Evolutionary conservation across 2,329 filamentous ascomycete species (phyloP).

Genomic region (Magnaporthales sp.): DNA sequence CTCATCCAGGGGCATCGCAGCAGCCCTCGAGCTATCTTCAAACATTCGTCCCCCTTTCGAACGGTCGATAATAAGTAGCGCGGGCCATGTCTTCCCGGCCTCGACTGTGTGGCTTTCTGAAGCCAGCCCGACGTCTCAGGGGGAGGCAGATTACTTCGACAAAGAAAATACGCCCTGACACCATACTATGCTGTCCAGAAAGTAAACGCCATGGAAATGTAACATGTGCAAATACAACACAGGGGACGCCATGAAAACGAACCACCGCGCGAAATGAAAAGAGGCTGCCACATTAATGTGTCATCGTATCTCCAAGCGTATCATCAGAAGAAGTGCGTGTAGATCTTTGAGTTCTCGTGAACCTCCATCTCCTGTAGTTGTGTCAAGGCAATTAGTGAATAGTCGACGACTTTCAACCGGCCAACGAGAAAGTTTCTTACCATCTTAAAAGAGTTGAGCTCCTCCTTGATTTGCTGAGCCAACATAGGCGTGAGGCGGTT

Average conservation of each 20-base stretch:
- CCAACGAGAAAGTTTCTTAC: conserved; percentile 45
- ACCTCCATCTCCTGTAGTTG: conserved; percentile 92
- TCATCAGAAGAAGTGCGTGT: conserved; percentile 97
- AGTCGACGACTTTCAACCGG: no score
- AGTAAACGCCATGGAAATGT: conserved; percentile 29
- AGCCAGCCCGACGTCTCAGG: not conserved
- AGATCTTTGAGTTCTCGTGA: conserved; percentile 96
- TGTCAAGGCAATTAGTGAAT: conserved; percentile 12
- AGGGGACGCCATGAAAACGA: conserved; percentile 14
- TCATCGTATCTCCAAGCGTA: conserved; percentile 15
- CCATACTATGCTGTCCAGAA: conserved; percentile 49
- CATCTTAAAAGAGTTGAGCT: conserved; percentile 99
- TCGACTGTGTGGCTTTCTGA: not conserved
- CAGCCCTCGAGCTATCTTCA: not conserved
- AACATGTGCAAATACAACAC: conserved; percentile 41
- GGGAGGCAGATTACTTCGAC: not conserved
- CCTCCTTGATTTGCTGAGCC: conserved; percentile 98
- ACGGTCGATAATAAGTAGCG: not conserved
- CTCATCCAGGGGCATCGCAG: not conserved
- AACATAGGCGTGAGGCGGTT: conserved; percentile 95
- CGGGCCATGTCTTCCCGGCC: not conserved
- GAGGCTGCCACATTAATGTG: conserved; percentile 7
- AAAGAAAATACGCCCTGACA: conserved; percentile 41
- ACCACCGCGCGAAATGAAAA: conserved; percentile 23
- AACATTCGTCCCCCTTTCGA: not conserved